A percentile compares a stretch with the other conserved stretches of the same genome.
These are phyloP conservation scores for Asclepias syriaca DNA, from an alignment of 257 asterid genomes.

Conservation along the genomic window DNA sequence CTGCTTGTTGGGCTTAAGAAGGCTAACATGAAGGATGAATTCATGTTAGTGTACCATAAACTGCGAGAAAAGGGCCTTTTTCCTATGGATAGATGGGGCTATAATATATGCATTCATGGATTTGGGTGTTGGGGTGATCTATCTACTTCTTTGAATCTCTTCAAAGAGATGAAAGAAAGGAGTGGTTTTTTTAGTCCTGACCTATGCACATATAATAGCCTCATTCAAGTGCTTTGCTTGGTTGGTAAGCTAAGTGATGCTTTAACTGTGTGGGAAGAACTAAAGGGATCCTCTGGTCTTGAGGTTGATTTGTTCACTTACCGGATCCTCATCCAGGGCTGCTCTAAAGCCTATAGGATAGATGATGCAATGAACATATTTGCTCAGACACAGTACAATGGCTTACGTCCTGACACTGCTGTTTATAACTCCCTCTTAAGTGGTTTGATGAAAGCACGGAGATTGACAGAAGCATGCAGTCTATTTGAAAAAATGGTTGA, in stretches of 20 bases:
- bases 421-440: slow-evolving; percentile 77
- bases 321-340: slow-evolving; percentile 74
- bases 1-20: slow-evolving; percentile 76
- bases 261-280: slow-evolving; percentile 76
- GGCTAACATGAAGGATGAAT: slow-evolving; percentile 61
- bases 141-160: slow-evolving; percentile 48
- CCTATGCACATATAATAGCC: slow-evolving; percentile 85
- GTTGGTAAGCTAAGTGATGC: slow-evolving; percentile 86
- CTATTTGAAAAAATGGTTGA: slow-evolving; percentile 86
- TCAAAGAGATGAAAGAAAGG: slow-evolving; percentile 88
- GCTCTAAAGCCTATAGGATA: slow-evolving; percentile 61
- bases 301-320: slow-evolving; percentile 85
- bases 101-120: slow-evolving; percentile 77
- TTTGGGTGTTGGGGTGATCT: slow-evolving; percentile 83
- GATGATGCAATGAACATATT: slow-evolving; percentile 66
- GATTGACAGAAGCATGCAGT: slow-evolving; percentile 68
- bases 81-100: slow-evolving; percentile 77
- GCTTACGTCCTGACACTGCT: slow-evolving; percentile 55
- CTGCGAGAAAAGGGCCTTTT: slow-evolving; percentile 49
- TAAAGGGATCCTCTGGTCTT: slow-evolving; percentile 74
- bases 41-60: slow-evolving; percentile 45
- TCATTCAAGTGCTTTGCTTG: slow-evolving; percentile 71
- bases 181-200: slow-evolving; percentile 55
- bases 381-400: slow-evolving; percentile 67
- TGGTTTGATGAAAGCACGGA: slow-evolving; percentile 82